Conservation (phyloP, 2,329 filamentous ascomycete genomes). For the Xylariales sp. region DNA sequence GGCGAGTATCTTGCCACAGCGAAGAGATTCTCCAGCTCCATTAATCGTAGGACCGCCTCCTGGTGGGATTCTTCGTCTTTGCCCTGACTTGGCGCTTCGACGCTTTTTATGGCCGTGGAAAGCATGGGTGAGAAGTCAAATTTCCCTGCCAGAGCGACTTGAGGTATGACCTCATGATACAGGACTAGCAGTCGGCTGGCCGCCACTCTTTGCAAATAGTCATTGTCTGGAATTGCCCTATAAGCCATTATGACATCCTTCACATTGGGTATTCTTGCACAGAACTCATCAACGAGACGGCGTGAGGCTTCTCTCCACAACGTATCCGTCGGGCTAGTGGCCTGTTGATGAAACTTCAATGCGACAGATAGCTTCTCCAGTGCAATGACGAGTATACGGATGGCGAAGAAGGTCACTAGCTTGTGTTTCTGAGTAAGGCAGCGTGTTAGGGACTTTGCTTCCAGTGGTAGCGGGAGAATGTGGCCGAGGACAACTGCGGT, state of each 20-base stretch:
- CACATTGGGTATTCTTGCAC: constrained; percentile 72
- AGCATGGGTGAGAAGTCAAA: constrained; percentile 83
- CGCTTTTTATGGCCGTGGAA: constrained; percentile 59
- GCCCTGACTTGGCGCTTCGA: no score
- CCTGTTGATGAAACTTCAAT: constrained; percentile 55
- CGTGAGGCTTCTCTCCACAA: constrained; percentile 68
- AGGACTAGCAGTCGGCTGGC: constrained; percentile 72
- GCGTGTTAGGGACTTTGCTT: constrained; percentile 70
- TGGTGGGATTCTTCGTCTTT: constrained; percentile 44
- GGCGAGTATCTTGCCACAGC: constrained; percentile 76
- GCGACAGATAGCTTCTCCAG: constrained; percentile 72
- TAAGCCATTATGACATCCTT: constrained; percentile 76
- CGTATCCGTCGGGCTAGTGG: constrained; percentile 33
- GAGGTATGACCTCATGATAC: constrained; percentile 82
- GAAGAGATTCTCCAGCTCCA: constrained; percentile 79
- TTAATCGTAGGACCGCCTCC: constrained; percentile 52
- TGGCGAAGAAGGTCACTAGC: constrained; percentile 78
- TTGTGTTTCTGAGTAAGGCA: constrained; percentile 76
- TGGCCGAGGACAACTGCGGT: constrained; percentile 77
- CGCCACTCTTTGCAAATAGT: constrained; percentile 72
- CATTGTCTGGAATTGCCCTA: constrained; percentile 61
- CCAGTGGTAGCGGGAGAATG: constrained; percentile 78
- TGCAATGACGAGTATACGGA: constrained; percentile 72
- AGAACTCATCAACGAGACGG: constrained; percentile 70
- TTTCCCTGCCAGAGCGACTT: constrained; percentile 74